These are phyloP conservation scores for Lentinus brumalis DNA, from an alignment of 768 basidiomycete genomes.

Conservation along the genomic window DNA sequence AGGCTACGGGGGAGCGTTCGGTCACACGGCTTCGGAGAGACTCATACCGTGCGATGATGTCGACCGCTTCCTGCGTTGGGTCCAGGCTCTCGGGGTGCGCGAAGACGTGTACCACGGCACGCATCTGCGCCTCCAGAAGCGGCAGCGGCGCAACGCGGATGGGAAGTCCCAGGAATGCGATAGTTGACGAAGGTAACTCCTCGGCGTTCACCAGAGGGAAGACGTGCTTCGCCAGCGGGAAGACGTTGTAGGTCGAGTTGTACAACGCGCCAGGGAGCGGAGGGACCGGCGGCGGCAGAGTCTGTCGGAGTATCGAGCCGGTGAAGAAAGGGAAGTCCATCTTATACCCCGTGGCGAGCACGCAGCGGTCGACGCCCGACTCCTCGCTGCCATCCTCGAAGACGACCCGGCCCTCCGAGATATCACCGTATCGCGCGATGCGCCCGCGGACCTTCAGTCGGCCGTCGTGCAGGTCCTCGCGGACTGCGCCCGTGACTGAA, in stretches of 20 bases:
- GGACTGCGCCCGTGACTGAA: constrained; percentile 45
- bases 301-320: constrained; percentile 34
- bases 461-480: constrained; percentile 24
- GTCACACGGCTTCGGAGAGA: constrained; percentile 35
- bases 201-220: constrained; percentile 55
- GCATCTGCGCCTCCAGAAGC: constrained; percentile 76
- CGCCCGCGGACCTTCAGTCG: constrained; percentile 38
- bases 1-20: neutral
- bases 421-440: constrained; percentile 42
- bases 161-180: constrained; percentile 70
- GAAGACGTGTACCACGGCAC: constrained; percentile 59
- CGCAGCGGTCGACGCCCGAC: constrained; percentile 56
- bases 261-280: constrained; percentile 52
- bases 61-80: constrained; percentile 45
- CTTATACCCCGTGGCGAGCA: constrained; percentile 79
- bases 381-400: constrained; percentile 65
- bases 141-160: constrained; percentile 71
- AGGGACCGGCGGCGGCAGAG: constrained; percentile 46
- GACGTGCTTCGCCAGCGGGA: constrained; percentile 70
- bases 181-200: constrained; percentile 45
- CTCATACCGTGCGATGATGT: constrained; percentile 52
- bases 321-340: constrained; percentile 65
- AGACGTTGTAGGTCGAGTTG: constrained; percentile 69
- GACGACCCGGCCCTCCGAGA: constrained; percentile 44
- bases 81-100: constrained; percentile 53